A percentile compares a stretch with the other conserved stretches of the same genome.
Conservation (phyloP, 1,284 basidiomycete species). For the Cryptococcus amylolentus region DNA sequence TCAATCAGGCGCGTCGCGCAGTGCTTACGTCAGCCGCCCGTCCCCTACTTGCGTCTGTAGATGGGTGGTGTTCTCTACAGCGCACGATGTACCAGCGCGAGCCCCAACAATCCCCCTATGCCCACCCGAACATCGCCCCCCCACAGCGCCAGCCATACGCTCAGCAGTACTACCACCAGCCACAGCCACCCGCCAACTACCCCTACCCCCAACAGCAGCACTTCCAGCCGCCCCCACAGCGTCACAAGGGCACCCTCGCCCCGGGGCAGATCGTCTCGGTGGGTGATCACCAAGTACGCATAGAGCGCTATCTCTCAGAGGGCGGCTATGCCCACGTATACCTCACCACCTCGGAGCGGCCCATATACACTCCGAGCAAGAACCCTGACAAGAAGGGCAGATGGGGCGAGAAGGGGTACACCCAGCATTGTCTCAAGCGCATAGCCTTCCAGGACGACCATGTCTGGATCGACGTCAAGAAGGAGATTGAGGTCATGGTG, state of each 20-base stretch:
- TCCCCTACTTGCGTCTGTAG: not conserved
- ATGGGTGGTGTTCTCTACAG: not conserved
- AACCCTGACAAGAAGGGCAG: slow-evolving; percentile 27
- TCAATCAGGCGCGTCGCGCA: not conserved
- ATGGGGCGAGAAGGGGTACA: slow-evolving; percentile 58
- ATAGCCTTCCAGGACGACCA: slow-evolving; percentile 88
- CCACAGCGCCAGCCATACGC: slow-evolving; percentile 16
- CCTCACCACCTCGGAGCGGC: slow-evolving; percentile 78
- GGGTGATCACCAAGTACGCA: slow-evolving; percentile 82
- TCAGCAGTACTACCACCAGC: slow-evolving; percentile 6
- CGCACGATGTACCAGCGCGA: not conserved
- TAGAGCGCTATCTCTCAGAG: slow-evolving; percentile 87
- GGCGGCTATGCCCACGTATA: slow-evolving; percentile 99
- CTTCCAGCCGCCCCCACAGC: slow-evolving; percentile 21
- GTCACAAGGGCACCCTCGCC: slow-evolving; percentile 51
- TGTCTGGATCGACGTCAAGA: slow-evolving; percentile 90
- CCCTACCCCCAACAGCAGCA: slow-evolving; percentile 19
- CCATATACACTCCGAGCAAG: slow-evolving; percentile 60
- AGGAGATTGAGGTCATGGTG: slow-evolving; percentile 98
- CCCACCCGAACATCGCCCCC: slow-evolving; percentile 13
- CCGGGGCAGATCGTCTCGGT: slow-evolving; percentile 84
- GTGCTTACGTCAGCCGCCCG: not conserved
- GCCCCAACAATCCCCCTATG: not conserved
- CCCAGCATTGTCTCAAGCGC: slow-evolving; percentile 94
- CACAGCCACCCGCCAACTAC: slow-evolving; percentile 1